Percentiles rank a stretch among this genome's conserved stretches.
Evolutionary conservation across 495 filamentous ascomycete species (phyloP).

Genomic region (Extremus antarcticus): DNA sequence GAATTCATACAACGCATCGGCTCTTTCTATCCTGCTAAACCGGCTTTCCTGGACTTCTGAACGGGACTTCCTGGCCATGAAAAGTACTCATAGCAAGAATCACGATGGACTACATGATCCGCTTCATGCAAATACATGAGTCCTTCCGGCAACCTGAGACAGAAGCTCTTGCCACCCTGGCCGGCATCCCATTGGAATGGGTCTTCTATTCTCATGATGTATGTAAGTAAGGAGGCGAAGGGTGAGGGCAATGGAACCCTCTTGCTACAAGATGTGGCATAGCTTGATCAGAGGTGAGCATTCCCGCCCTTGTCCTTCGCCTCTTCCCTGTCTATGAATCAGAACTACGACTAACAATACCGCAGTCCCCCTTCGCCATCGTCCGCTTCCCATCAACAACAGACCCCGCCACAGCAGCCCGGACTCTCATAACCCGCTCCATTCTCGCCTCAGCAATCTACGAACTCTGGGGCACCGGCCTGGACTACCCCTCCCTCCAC

Average conservation of each 20-base stretch:
- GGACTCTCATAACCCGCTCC: constrained; percentile 55
- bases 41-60: too few relatives aligned
- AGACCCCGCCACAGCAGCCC: constrained; percentile 50
- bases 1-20: too few relatives aligned
- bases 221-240: constrained; percentile 25
- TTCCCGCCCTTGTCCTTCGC: not conserved
- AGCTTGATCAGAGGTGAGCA: not conserved
- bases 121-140: constrained; percentile 83
- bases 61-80: too few relatives aligned
- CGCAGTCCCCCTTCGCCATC: constrained; percentile 78
- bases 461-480: constrained; percentile 76
- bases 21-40: too few relatives aligned
- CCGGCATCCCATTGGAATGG: constrained; percentile 57
- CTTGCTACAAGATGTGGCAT: too few relatives aligned
- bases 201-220: constrained; percentile 62
- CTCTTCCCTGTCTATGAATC: not conserved
- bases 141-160: constrained; percentile 80
- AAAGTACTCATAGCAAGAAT: too few relatives aligned
- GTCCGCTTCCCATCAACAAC: constrained; percentile 42
- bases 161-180: constrained; percentile 63
- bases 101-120: constrained; percentile 64
- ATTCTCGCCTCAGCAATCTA: constrained; percentile 73
- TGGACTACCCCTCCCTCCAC: constrained; percentile 59
- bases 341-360: not conserved
- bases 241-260: not conserved